These are phyloP conservation scores for Ophiostoma ulmi DNA, from an alignment of 2,329 filamentous ascomycete genomes.

Conservation along the genomic window DNA sequence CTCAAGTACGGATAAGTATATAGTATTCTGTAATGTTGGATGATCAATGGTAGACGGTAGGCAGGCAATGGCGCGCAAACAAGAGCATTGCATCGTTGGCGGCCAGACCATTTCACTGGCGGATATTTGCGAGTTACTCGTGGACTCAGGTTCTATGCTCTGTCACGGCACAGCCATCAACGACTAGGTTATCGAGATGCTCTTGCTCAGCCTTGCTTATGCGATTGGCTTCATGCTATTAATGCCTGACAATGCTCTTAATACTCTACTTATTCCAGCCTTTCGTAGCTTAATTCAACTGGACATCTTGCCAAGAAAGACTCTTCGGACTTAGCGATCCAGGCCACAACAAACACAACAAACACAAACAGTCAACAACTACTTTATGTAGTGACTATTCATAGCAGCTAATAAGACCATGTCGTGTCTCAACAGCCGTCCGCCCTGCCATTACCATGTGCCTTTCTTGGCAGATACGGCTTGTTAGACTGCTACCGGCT, in stretches of 20 bases:
- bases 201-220: neutral
- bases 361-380: too few relatives aligned
- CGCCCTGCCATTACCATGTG: neutral
- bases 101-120: too few relatives aligned
- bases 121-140: too few relatives aligned
- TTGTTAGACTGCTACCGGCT: neutral
- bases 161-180: neutral
- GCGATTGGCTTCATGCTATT: neutral
- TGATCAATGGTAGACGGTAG: too few relatives aligned
- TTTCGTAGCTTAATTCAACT: neutral
- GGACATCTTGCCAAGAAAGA: neutral
- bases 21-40: too few relatives aligned
- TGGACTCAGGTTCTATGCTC: neutral
- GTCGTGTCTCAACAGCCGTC: neutral
- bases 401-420: neutral
- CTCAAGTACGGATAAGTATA: neutral
- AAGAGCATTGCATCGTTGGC: too few relatives aligned
- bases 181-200: neutral
- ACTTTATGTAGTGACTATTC: too few relatives aligned
- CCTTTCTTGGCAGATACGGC: neutral
- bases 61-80: too few relatives aligned
- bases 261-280: neutral
- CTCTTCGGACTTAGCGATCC: neutral
- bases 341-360: too few relatives aligned
- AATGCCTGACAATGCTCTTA: neutral